phyloP scores from a whole-genome alignment of 352 stramenopile species.

The Elongisporangium senticosum region DNA sequence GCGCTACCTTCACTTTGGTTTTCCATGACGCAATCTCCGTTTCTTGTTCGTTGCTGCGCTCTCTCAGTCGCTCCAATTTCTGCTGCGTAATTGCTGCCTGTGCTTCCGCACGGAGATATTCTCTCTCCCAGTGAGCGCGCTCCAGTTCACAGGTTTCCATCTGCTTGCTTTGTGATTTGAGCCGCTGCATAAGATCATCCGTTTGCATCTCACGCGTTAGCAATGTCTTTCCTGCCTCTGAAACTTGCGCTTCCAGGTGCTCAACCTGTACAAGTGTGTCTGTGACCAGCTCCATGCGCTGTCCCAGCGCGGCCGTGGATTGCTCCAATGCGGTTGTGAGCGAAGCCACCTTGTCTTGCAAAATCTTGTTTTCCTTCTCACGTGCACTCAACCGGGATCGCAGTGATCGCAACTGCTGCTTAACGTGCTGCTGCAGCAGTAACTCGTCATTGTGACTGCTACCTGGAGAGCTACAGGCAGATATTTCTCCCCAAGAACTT shows the following conservation, averaged over 20 bases:
- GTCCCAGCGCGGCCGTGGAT: constrained; percentile 48
- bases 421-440: constrained; percentile 22
- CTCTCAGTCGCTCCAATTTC: constrained; percentile 7
- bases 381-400: constrained; percentile 22
- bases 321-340: constrained; percentile 42
- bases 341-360: constrained; percentile 29
- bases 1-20: constrained; percentile 27
- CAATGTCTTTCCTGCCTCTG: constrained; percentile 41
- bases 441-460: constrained; percentile 12
- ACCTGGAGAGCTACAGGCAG: neutral
- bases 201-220: constrained; percentile 59
- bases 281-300: constrained; percentile 45
- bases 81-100: constrained; percentile 16
- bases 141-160: constrained; percentile 29
- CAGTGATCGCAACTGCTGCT: constrained; percentile 28
- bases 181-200: constrained; percentile 38
- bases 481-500: neutral
- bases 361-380: constrained; percentile 24
- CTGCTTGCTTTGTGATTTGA: constrained; percentile 6
- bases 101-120: constrained; percentile 31
- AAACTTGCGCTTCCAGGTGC: constrained; percentile 27
- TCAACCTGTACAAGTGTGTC: constrained; percentile 40
- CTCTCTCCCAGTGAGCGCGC: constrained; percentile 43
- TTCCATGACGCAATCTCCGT: constrained; percentile 38
- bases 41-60: constrained; percentile 14